Conservation (phyloP, 495 filamentous ascomycete species). For the Paragyromitra xinjiangensis region DNA sequence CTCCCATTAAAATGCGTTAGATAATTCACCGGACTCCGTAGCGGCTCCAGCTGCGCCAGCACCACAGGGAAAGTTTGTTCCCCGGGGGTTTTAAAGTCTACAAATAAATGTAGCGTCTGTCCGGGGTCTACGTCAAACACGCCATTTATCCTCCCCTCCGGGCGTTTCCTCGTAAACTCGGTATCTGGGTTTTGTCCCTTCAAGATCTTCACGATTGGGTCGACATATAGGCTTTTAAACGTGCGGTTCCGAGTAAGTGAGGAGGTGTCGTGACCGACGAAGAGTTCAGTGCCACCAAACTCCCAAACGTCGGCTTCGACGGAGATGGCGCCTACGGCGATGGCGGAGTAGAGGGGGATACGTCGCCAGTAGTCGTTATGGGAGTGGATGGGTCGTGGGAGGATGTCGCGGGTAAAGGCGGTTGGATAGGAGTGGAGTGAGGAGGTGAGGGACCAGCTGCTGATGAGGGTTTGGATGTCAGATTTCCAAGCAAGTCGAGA, state of each 20-base stretch:
- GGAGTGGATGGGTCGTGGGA: constrained; percentile 64
- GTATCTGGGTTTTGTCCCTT: constrained; percentile 63
- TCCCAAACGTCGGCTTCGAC: constrained; percentile 93
- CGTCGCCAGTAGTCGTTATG: constrained; percentile 94
- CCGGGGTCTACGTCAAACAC: constrained; percentile 69
- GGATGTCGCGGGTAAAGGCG: constrained; percentile 64
- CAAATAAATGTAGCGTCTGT: constrained; percentile 73
- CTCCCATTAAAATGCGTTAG: constrained; percentile 67
- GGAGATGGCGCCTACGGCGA: constrained; percentile 74
- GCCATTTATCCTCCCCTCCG: constrained; percentile 59
- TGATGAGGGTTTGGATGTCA: constrained; percentile 42
- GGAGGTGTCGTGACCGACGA: constrained; percentile 66
- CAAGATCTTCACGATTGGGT: constrained; percentile 69
- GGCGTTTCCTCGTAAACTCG: constrained; percentile 34
- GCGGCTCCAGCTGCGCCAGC: constrained; percentile 70
- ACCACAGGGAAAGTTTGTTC: constrained; percentile 66
- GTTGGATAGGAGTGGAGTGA: constrained; percentile 69
- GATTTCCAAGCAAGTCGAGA: constrained; percentile 33
- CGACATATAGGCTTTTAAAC: constrained; percentile 70
- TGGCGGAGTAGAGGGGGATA: constrained; percentile 72
- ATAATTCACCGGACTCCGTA: constrained; percentile 71
- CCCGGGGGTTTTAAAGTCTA: constrained; percentile 74
- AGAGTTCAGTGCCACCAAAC: constrained; percentile 70
- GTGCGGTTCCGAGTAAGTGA: constrained; percentile 66
- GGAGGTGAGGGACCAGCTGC: constrained; percentile 22